Evolutionary conservation across 1,139 yeast species (phyloP), one percentile per base, ranked within the genome.

Genomic region (Blastobotrys proliferans): DNA sequence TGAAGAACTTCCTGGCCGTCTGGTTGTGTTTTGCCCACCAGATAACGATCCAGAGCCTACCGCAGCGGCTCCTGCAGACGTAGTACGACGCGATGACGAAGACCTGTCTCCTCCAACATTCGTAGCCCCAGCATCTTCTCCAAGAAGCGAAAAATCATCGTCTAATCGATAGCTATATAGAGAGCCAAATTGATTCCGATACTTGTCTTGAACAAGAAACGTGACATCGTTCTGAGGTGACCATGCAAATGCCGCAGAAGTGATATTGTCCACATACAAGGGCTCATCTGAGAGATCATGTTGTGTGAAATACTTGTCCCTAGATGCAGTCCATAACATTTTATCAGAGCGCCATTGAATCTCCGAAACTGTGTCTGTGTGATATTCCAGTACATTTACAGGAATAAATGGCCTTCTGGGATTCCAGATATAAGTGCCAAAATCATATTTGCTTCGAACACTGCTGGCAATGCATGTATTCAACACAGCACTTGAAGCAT

Each of bases 321-420:
- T 69, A 2, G 81, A 73, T 19, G 73, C 68, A 24, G 78, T 70
- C 65, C 78, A 70, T 9, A 79, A 69, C 39, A 70, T 70, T 33
- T 68, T 67, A 2, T 77, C 75, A 30, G 72, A 68, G 19, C 75
- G 70, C 70, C 75, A 77, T 19, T 58, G 53, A 1, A 79, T 51
- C 2, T 77, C 81, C 0, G 81, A 72, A 1, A 77, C 70, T 20
- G 70, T 70, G 16, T 70, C 72, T 0, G 68, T 47, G 53, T 79
- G 84, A 10, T 64, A 57, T 38, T 77, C 79, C 28, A 86, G 67
- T 3, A 81, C 72, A 55, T 82, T 79, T 41, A 75, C 73, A 0
- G 98, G 96, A 11, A 90, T 76, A 57, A 75, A 82, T 52, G 81
- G 85, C 48, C 97, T 69, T 35, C 74, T 73, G 38, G 90, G 68